These are phyloP conservation scores for Trypethelium eluteriae DNA, from an alignment of 495 filamentous ascomycete genomes.

Conservation along the genomic window DNA sequence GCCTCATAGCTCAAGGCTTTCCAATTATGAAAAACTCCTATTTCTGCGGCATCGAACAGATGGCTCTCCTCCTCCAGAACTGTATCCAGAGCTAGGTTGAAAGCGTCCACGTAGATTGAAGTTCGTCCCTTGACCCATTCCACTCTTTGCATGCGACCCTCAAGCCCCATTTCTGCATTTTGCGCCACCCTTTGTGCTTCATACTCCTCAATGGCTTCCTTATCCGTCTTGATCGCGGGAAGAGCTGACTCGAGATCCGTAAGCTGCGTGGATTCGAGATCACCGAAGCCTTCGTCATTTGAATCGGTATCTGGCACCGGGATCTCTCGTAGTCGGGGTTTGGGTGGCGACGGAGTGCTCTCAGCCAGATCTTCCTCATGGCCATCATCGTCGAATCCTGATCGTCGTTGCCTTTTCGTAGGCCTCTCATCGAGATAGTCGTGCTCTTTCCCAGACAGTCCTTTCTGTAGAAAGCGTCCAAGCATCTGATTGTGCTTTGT, in stretches of 20 bases:
- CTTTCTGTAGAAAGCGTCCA: conserved; percentile 13
- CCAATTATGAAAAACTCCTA: conserved; percentile 71
- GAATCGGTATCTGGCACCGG: conserved; percentile 33
- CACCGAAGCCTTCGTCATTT: conserved; percentile 22
- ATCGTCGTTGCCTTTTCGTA: conserved; percentile 28
- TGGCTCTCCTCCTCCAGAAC: conserved; percentile 85
- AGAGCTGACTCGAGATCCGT: conserved; percentile 76
- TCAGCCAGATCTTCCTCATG: conserved; percentile 13
- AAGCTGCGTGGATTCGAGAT: conserved; percentile 32
- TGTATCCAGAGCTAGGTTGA: conserved; percentile 86
- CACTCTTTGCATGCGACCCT: conserved; percentile 46
- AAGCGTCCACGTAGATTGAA: conserved; percentile 96
- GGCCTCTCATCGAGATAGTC: conserved; percentile 25
- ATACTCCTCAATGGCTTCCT: conserved; percentile 73
- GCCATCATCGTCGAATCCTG: background rate
- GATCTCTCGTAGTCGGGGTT: conserved; percentile 19
- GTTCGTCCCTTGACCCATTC: conserved; percentile 59
- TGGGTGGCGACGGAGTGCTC: conserved; percentile 9
- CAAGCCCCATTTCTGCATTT: conserved; percentile 35
- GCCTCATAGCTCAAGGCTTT: conserved; percentile 68
- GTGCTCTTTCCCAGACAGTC: conserved; percentile 29
- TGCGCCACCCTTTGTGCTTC: conserved; percentile 50
- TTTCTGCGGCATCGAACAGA: conserved; percentile 76
- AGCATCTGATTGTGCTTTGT: conserved; percentile 37
- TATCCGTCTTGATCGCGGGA: conserved; percentile 56